A percentile compares a stretch with the other conserved stretches of the same genome.
These are phyloP conservation scores for Schoenoplectus triqueter DNA, from an alignment of 202 grass and related monocot genomes.

Conservation along the genomic window DNA sequence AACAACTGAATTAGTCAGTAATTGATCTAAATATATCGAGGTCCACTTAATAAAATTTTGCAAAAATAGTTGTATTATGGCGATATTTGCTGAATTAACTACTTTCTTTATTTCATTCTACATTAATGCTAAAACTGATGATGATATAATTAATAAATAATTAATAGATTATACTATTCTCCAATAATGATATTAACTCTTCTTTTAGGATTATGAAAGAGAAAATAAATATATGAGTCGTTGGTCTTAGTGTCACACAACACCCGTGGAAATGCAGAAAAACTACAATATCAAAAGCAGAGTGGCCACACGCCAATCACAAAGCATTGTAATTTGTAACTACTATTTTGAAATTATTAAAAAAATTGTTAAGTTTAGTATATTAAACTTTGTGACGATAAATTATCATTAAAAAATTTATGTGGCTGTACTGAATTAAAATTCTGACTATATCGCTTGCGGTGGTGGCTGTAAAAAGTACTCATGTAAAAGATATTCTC, in stretches of 20 bases:
- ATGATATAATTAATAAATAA: not conserved
- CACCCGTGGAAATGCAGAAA: too few relatives aligned
- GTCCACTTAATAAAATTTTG: not conserved
- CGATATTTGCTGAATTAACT: not conserved
- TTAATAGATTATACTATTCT: not conserved
- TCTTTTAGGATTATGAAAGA: conserved; percentile 41
- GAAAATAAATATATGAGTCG: too few relatives aligned
- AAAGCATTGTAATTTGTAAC: too few relatives aligned
- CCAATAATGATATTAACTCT: not conserved
- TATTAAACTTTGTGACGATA: too few relatives aligned
- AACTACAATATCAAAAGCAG: too few relatives aligned
- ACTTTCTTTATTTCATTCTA: not conserved
- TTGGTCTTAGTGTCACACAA: too few relatives aligned
- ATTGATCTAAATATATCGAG: not conserved
- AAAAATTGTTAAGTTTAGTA: too few relatives aligned
- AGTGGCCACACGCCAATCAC: too few relatives aligned
- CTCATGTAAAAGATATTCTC: not conserved
- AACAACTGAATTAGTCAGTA: not conserved
- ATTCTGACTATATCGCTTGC: not conserved
- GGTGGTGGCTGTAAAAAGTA: not conserved
- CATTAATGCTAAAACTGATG: not conserved
- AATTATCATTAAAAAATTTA: too few relatives aligned
- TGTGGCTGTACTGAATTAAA: not conserved
- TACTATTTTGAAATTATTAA: too few relatives aligned
- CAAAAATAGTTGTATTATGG: not conserved